A percentile compares a stretch with the other conserved stretches of the same genome.
These are phyloP conservation scores for Astrocystis sublimbata DNA, from an alignment of 495 filamentous ascomycete species.

Conservation along the genomic window DNA sequence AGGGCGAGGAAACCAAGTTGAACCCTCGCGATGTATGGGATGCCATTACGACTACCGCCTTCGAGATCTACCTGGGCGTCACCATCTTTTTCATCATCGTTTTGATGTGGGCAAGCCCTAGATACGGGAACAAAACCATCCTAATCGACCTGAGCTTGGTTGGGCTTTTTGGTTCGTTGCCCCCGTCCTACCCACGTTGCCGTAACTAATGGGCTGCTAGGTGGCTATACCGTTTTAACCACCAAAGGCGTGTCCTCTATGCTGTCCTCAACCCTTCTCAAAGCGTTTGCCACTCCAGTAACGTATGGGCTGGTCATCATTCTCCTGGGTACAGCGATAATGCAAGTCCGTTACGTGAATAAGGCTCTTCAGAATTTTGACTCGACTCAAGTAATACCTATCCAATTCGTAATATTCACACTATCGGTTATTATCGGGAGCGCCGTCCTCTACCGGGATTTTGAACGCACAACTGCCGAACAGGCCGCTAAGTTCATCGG, in stretches of 20 bases:
- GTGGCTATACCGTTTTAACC: slow-evolving; percentile 90
- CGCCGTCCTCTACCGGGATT: slow-evolving; percentile 90
- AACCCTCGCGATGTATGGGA: slow-evolving; percentile 88
- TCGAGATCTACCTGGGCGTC: slow-evolving; percentile 83
- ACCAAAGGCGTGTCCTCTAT: slow-evolving; percentile 97
- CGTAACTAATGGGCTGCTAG: slow-evolving; percentile 50
- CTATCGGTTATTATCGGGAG: slow-evolving; percentile 93
- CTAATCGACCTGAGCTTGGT: slow-evolving; percentile 92
- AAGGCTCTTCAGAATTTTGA: slow-evolving; percentile 92
- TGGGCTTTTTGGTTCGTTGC: slow-evolving; percentile 81
- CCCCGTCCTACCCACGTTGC: neutral
- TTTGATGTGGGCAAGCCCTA: slow-evolving; percentile 78
- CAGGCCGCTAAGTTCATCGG: slow-evolving; percentile 82
- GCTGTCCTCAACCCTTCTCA: slow-evolving; percentile 83
- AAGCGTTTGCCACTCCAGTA: slow-evolving; percentile 84
- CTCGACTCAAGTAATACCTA: slow-evolving; percentile 94
- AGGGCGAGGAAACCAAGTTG: slow-evolving; percentile 84
- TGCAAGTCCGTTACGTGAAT: slow-evolving; percentile 97
- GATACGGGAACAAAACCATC: slow-evolving; percentile 80
- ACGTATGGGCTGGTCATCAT: slow-evolving; percentile 80
- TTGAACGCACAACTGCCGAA: slow-evolving; percentile 70
- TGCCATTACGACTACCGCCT: slow-evolving; percentile 85
- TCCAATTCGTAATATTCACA: slow-evolving; percentile 96
- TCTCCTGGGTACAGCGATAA: slow-evolving; percentile 78
- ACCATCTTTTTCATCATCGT: slow-evolving; percentile 69